Percentiles rank a stretch among this genome's conserved stretches.
These are phyloP conservation scores for Ananas comosus DNA, from an alignment of 176 grass and related monocot species.

Conservation along the genomic window DNA sequence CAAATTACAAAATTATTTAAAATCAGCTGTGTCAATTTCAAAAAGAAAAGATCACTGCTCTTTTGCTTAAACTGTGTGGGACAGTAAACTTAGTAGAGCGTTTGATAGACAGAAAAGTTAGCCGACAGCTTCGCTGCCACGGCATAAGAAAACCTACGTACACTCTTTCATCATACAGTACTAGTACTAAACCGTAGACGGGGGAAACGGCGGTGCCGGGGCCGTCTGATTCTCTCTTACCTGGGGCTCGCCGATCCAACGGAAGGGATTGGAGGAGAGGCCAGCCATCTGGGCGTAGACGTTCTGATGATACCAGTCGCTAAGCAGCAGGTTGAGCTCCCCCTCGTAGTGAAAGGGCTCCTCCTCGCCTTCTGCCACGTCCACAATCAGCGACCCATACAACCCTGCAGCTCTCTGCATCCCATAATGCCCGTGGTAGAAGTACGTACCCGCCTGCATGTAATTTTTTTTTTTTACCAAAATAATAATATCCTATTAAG, in stretches of 20 bases:
- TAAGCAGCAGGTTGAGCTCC: constrained; percentile 67
- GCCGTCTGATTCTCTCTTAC: constrained; percentile 2
- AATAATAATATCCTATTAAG: too few relatives aligned
- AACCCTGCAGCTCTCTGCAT: constrained; percentile 88
- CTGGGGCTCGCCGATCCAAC: constrained; percentile 91
- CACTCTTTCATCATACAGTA: too few relatives aligned
- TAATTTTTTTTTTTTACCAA: not conserved
- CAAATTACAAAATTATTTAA: too few relatives aligned
- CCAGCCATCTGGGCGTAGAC: constrained; percentile 66
- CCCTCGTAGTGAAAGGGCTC: constrained; percentile 82
- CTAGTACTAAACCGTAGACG: too few relatives aligned
- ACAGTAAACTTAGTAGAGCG: too few relatives aligned
- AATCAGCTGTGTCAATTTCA: too few relatives aligned
- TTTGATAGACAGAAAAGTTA: too few relatives aligned
- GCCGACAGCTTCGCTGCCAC: too few relatives aligned
- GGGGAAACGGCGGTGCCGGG: too few relatives aligned
- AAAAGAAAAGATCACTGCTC: too few relatives aligned
- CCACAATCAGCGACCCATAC: constrained; percentile 73
- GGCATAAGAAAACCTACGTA: too few relatives aligned
- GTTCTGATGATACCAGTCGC: constrained; percentile 85
- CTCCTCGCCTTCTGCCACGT: constrained; percentile 50
- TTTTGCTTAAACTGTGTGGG: too few relatives aligned
- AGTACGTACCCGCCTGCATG: constrained; percentile 62
- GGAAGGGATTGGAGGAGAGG: constrained; percentile 57
- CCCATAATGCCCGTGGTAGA: constrained; percentile 89